phyloP scores from a whole-genome alignment of 768 basidiomycete genomes.

The Chalciporus piperatus region DNA sequence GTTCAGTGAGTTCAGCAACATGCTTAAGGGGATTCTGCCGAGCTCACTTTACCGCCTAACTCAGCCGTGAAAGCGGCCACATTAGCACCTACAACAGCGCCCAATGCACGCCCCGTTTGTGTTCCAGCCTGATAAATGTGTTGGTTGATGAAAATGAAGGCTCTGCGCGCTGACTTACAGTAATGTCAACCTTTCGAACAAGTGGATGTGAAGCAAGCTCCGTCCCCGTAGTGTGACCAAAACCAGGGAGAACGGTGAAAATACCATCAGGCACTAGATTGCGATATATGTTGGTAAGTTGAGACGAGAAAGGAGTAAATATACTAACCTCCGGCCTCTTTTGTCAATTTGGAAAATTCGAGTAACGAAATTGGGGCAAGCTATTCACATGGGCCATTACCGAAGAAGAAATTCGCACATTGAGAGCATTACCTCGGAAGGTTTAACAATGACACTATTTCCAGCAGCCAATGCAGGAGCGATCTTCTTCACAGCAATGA shows the following conservation, averaged over 20 bases:
- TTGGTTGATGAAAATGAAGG: not conserved
- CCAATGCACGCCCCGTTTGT: conserved; percentile 69
- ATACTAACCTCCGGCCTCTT: conserved; percentile 60
- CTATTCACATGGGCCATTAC: conserved; percentile 31
- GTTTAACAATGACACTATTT: conserved; percentile 80
- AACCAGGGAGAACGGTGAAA: conserved; percentile 72
- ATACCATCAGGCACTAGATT: conserved; percentile 71
- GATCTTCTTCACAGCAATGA: conserved; percentile 88
- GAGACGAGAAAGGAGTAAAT: not conserved
- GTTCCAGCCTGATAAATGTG: conserved; percentile 57
- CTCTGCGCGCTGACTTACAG: conserved; percentile 43
- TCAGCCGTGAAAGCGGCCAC: conserved; percentile 78
- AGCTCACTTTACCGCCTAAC: conserved; percentile 74
- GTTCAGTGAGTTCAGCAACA: conserved; percentile 3
- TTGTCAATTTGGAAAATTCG: conserved; percentile 66
- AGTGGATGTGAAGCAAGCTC: conserved; percentile 62
- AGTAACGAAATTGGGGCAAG: conserved; percentile 78
- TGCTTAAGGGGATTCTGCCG: not conserved
- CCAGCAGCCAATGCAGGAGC: conserved; percentile 83
- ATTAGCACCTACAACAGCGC: conserved; percentile 71
- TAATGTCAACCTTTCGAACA: conserved; percentile 81
- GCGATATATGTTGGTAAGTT: not conserved
- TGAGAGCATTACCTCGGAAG: conserved; percentile 56
- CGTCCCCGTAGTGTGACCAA: conserved; percentile 60
- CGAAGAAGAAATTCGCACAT: not conserved